A percentile compares a stretch with the other conserved stretches of the same genome.
Conservation (phyloP, 2,329 filamentous ascomycete genomes). For the Aspergillus novofumigatus region DNA sequence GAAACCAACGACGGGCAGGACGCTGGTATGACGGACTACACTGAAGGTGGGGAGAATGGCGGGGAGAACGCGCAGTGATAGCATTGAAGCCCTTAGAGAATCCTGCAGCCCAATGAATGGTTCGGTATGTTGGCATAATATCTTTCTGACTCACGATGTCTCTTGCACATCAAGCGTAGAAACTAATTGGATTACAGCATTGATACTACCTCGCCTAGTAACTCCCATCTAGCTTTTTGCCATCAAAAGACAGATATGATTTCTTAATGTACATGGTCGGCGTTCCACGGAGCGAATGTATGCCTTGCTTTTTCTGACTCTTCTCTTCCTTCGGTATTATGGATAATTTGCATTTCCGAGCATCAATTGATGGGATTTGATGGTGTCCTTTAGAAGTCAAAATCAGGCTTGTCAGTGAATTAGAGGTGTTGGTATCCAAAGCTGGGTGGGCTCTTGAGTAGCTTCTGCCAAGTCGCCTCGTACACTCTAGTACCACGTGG, state of each 20-base stretch:
- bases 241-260: conserved; percentile 2
- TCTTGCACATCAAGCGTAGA: background rate
- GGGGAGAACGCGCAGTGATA: conserved; percentile 14
- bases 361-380: background rate
- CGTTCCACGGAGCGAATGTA: conserved; percentile 10
- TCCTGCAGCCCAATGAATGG: background rate
- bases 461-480: background rate
- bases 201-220: background rate
- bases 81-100: background rate
- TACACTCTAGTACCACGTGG: background rate
- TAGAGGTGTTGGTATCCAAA: background rate
- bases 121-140: background rate
- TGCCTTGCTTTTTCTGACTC: background rate
- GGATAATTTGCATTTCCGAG: background rate
- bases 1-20: conserved; percentile 30
- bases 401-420: background rate
- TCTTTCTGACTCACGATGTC: background rate
- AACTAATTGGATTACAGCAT: background rate
- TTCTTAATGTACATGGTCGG: conserved; percentile 6
- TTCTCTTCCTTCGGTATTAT: conserved; percentile 1
- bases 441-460: background rate
- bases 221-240: background rate
- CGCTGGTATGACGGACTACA: conserved; percentile 34
- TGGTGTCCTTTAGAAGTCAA: background rate
- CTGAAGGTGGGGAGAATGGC: conserved; percentile 22